Percentiles rank a stretch among this genome's conserved stretches.
phyloP scores from a whole-genome alignment of 768 basidiomycete genomes.

The Dendrothele bispora region DNA sequence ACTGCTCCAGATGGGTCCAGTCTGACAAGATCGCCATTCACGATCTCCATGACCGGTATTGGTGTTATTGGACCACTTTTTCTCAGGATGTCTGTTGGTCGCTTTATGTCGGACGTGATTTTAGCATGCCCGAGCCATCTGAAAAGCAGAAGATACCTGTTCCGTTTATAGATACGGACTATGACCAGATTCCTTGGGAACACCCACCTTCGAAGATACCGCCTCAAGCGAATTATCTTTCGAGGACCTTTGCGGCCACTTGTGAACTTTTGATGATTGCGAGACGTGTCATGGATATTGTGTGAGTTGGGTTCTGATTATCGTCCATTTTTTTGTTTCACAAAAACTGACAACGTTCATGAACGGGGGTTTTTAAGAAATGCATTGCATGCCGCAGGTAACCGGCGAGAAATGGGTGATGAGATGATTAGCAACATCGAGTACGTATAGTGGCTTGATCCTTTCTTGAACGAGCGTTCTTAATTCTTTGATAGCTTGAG shows the following conservation, averaged over 20 bases:
- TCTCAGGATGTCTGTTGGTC: constrained; percentile 41
- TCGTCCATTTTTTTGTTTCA: background rate
- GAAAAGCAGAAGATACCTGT: constrained; percentile 24
- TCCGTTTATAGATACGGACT: constrained; percentile 31
- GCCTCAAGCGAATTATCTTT: constrained; percentile 18
- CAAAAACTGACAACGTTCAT: too few species aligned
- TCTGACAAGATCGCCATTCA: constrained; percentile 33
- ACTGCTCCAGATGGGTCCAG: constrained; percentile 37
- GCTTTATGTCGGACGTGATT: constrained; percentile 42
- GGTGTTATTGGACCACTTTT: constrained; percentile 41
- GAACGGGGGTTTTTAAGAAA: too few species aligned
- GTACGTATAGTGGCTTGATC: constrained; percentile 11
- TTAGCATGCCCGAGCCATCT: constrained; percentile 23
- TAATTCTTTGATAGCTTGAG: constrained; percentile 7
- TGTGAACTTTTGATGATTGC: constrained; percentile 31
- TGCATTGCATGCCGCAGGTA: constrained; percentile 3
- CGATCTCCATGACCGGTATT: constrained; percentile 38
- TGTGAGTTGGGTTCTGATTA: constrained; percentile 27
- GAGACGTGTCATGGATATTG: constrained; percentile 29
- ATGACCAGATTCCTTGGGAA: constrained; percentile 31
- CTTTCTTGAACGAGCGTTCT: background rate
- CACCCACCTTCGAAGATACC: constrained; percentile 28
- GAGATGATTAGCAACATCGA: constrained; percentile 17
- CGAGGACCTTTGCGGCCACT: constrained; percentile 28
- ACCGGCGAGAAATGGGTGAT: constrained; percentile 4